Base-by-base conservation (phyloP, 768 basidiomycete species). In the Daedalea quercina region DNA sequence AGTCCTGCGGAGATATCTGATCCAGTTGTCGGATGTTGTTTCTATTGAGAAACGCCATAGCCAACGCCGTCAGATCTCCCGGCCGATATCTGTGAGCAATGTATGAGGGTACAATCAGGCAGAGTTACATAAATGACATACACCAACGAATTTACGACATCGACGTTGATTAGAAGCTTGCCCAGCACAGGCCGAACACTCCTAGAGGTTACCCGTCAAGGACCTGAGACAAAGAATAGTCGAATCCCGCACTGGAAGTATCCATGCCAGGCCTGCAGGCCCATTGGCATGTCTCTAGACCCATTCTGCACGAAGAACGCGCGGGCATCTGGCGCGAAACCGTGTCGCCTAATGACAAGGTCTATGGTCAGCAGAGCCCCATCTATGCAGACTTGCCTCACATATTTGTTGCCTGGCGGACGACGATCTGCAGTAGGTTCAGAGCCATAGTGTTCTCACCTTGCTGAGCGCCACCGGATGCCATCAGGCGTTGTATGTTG, bases 391-490 rank as follows among this genome's bases (percentile, higher is more conserved):
- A 22, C 28, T 13, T 9, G 3, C 15, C 51, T 1, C 40, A 60
- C 54, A 54, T 50, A n/a, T 60, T 59, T 0, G 61, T 52, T 1
- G 55, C 56, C 31, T 62, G 58, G 2, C 55, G 50, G 1, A 62
- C 51, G 15, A 62, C 54, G 3, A 62, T 52, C 25, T 62, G 61
- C n/a, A 62, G 42, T 1, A 62, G 31, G 37, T 52, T 62, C 0
- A 59, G 41, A 7, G 51, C 46, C 49, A 54, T 51, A 11, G 49
- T 20, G 33, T 50, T 57, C 23, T 44, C 53, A 28, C 20, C 37
- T 1, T 19, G 4, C 20, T 55, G 52, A 7, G 45, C 44, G n/a
- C 31, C 44, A 19, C 50, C 41, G 6, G 11, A 2, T 3, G 15
- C 17, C 13, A 43, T 51, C 7, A 51, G 31, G 19, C 20, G 22